Conservation (phyloP, 176 grass and related monocot genomes). For the Hordeum vulgare region DNA sequence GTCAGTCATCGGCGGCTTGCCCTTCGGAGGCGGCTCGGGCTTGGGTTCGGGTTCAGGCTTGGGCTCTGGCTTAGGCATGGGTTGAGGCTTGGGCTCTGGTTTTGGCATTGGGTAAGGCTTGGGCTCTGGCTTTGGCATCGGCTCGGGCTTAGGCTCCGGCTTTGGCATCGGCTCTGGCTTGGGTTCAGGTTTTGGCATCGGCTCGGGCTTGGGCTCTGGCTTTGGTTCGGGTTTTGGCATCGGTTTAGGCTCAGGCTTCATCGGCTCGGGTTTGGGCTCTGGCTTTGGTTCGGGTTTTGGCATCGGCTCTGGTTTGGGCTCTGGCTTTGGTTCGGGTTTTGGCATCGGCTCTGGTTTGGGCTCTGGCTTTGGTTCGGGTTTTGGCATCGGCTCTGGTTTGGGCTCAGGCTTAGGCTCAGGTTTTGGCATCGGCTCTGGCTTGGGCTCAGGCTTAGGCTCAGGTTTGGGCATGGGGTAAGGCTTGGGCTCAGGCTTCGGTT, state of each 20-base stretch:
- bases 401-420: not conserved
- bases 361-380: not conserved
- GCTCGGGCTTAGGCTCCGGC: not conserved
- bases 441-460: not conserved
- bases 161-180: not conserved
- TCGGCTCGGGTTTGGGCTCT: not conserved
- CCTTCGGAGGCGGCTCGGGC: not conserved
- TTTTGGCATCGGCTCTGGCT: not conserved
- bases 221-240: not conserved
- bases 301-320: not conserved
- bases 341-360: not conserved
- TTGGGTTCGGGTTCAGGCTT: not conserved
- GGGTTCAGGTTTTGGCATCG: accelerated
- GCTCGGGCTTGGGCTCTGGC: not conserved
- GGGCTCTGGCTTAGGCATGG: not conserved
- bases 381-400: not conserved
- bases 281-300: not conserved
- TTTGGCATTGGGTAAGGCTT: not conserved
- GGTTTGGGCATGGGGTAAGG: not conserved
- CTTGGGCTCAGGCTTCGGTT: not conserved
- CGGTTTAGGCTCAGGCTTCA: not conserved
- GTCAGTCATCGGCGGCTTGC: not conserved
- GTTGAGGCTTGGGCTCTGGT: not conserved
- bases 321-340: not conserved
- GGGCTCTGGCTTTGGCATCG: not conserved